These are phyloP conservation scores for sorghum (Sorghum bicolor) DNA, from an alignment of 176 grass and related monocot genomes.

Conservation along the genomic window DNA sequence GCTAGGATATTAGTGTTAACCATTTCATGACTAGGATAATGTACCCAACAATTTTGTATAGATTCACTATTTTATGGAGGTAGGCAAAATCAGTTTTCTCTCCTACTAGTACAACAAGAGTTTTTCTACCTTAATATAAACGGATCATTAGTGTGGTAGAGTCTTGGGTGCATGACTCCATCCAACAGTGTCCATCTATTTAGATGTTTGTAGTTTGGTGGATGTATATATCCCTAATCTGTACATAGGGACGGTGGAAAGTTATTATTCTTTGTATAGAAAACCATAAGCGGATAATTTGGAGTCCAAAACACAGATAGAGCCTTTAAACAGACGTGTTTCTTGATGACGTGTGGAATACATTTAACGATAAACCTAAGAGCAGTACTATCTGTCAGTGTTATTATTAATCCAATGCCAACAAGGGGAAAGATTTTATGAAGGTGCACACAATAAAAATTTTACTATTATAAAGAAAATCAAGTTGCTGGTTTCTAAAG, in stretches of 20 bases:
- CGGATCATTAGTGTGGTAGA: no score
- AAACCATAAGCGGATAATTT: neutral
- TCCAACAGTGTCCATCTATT: no score
- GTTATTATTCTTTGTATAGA: no score
- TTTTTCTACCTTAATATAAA: neutral
- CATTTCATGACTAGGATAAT: neutral
- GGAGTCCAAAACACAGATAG: neutral
- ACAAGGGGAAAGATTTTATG: neutral
- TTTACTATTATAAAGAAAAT: neutral
- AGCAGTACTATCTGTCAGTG: neutral
- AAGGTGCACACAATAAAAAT: neutral
- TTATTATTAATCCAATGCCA: neutral
- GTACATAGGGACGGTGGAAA: no score
- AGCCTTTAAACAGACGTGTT: neutral
- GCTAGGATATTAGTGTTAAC: neutral
- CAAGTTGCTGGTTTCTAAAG: neutral
- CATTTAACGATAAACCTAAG: neutral
- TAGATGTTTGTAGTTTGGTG: no score
- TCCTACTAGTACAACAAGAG: neutral
- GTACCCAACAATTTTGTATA: neutral
- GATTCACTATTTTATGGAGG: conserved; percentile 31
- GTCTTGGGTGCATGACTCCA: no score
- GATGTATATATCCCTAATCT: no score
- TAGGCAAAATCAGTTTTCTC: neutral
- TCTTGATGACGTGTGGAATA: neutral